A percentile compares a stretch with the other conserved stretches of the same genome.
Evolutionary conservation across 2,329 filamentous ascomycete species (phyloP).

Genomic region (Pseudogymnoascus sp.): DNA sequence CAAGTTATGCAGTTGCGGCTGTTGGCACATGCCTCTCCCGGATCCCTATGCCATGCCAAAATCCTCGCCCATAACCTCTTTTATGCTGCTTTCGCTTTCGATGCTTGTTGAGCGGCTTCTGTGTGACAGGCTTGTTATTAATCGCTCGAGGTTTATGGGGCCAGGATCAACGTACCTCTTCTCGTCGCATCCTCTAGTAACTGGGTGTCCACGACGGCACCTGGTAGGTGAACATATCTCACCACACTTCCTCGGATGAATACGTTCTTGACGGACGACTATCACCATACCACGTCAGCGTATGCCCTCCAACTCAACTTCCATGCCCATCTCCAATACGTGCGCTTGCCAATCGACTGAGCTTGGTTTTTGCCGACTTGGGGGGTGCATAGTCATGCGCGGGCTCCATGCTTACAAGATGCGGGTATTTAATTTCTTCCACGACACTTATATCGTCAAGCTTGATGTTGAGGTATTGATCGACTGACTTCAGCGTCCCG

Average conservation of each 20-base stretch:
- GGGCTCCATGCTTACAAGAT: slow-evolving; percentile 52
- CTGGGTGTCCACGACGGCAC: slow-evolving; percentile 58
- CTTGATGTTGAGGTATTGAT: slow-evolving; percentile 99
- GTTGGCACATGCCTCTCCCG: background rate
- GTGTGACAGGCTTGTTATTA: slow-evolving; percentile 22
- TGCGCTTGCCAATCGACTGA: background rate
- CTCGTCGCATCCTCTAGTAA: slow-evolving; percentile 63
- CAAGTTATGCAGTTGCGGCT: background rate
- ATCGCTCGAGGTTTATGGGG: background rate
- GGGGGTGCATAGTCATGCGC: background rate
- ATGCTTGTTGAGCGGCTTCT: slow-evolving; percentile 42
- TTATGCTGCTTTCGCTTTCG: slow-evolving; percentile 32
- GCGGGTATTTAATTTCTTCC: slow-evolving; percentile 90
- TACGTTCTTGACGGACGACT: slow-evolving; percentile 68
- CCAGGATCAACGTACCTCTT: slow-evolving; percentile 40
- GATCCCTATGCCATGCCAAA: background rate
- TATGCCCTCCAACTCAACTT: background rate
- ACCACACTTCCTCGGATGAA: slow-evolving; percentile 70
- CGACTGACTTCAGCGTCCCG: slow-evolving; percentile 90
- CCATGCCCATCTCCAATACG: background rate
- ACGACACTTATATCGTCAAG: slow-evolving; percentile 90
- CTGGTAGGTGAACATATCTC: slow-evolving; percentile 63
- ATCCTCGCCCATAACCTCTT: background rate
- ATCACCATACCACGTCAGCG: background rate
- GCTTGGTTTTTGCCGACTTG: background rate